phyloP scores from a whole-genome alignment of 2,329 filamentous ascomycete species.

The Claviceps digitariae region DNA sequence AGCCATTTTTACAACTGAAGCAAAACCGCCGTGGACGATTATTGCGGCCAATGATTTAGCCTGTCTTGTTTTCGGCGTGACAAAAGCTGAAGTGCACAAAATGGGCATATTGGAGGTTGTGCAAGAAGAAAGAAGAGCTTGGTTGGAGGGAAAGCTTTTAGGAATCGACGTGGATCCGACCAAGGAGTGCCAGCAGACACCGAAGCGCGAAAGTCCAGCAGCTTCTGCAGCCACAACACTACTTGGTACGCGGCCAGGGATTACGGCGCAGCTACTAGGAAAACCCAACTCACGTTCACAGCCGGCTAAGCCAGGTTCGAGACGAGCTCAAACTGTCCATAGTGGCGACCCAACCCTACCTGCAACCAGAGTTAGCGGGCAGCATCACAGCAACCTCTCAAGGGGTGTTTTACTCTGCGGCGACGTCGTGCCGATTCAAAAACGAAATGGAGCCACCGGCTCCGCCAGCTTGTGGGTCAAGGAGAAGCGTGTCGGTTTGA shows the following conservation, averaged over 20 bases:
- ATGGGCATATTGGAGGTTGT: slow-evolving; percentile 94
- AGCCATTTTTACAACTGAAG: slow-evolving; percentile 94
- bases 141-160: slow-evolving; percentile 76
- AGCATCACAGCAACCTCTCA: slow-evolving; percentile 63
- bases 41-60: slow-evolving; percentile 92
- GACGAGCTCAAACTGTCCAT: slow-evolving; percentile 52
- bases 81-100: slow-evolving; percentile 85
- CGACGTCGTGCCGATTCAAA: slow-evolving; percentile 96
- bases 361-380: slow-evolving; percentile 38
- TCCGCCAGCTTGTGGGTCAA: slow-evolving; percentile 98
- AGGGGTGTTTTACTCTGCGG: slow-evolving; percentile 86
- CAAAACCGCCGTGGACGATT: slow-evolving; percentile 85
- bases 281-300: slow-evolving; percentile 56
- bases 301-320: slow-evolving; percentile 36
- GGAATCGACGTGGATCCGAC: slow-evolving; percentile 29
- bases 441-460: slow-evolving; percentile 81
- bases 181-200: slow-evolving; percentile 17
- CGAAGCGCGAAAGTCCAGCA: slow-evolving; percentile 22
- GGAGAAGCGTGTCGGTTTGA: slow-evolving; percentile 83
- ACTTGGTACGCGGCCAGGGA: slow-evolving; percentile 54
- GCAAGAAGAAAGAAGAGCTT: slow-evolving; percentile 72
- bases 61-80: slow-evolving; percentile 96
- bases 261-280: slow-evolving; percentile 77
- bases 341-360: slow-evolving; percentile 40
- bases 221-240: slow-evolving; percentile 34